phyloP scores from a whole-genome alignment of 495 filamentous ascomycete species.

The Xylaria venustula region DNA sequence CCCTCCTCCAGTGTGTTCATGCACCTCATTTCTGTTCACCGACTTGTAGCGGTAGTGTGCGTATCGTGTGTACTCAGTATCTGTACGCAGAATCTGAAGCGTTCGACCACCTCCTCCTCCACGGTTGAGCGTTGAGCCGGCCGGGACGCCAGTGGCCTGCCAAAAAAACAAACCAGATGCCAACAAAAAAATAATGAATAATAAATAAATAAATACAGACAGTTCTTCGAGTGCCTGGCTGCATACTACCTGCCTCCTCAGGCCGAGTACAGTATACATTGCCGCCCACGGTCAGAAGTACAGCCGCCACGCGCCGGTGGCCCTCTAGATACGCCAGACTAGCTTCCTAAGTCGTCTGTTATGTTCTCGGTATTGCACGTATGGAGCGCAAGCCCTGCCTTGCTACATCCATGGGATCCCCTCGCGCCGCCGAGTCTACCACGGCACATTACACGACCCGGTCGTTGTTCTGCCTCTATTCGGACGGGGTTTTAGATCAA shows the following conservation, averaged over 20 bases:
- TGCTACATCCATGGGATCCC: background rate
- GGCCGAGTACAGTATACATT: slow-evolving; percentile 8
- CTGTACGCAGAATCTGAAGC: background rate
- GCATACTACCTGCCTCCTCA: slow-evolving; percentile 13
- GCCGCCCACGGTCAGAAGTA: slow-evolving; percentile 7
- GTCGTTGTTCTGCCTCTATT: slow-evolving; percentile 4
- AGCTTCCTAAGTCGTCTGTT: background rate
- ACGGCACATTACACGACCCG: slow-evolving; percentile 7
- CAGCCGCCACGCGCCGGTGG: slow-evolving; percentile 8
- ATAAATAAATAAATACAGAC: background rate
- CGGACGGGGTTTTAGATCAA: background rate
- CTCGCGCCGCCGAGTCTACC: background rate
- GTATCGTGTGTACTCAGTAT: background rate
- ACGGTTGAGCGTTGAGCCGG: background rate
- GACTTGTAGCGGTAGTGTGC: slow-evolving; percentile 36
- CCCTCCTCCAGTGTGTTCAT: slow-evolving; percentile 49
- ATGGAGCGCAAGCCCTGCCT: background rate
- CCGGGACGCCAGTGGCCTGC: slow-evolving; percentile 4
- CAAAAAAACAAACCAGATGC: no score
- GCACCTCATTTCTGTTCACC: slow-evolving; percentile 57
- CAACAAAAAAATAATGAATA: background rate
- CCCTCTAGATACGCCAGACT: background rate
- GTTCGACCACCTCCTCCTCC: background rate
- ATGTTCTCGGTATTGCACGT: background rate
- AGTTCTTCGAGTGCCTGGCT: background rate